A percentile compares a stretch with the other conserved stretches of the same genome.
phyloP scores from a whole-genome alignment of 805 yeast species.

The Danielia oregonensis region DNA sequence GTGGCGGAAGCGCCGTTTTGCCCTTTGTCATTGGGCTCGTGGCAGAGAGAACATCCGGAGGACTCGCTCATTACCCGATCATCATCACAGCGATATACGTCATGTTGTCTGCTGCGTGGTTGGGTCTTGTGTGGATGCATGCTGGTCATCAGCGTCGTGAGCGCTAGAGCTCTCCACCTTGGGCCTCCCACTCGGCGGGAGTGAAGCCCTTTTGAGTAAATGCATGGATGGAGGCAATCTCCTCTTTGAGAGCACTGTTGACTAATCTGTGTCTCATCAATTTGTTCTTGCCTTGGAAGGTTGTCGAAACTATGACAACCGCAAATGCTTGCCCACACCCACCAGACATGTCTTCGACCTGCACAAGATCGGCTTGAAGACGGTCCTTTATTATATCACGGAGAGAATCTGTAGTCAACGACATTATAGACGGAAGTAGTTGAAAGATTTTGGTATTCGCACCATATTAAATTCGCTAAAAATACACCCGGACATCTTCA shows the following conservation, averaged over 20 bases:
- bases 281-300: conserved; percentile 78
- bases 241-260: conserved; percentile 74
- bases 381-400: conserved; percentile 49
- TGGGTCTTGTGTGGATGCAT: conserved; percentile 2
- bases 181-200: conserved; percentile 72
- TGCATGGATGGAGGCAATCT: conserved; percentile 85
- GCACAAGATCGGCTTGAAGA: conserved; percentile 60
- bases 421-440: conserved; percentile 15
- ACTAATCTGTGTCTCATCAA: conserved; percentile 84
- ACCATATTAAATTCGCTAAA: no score
- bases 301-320: conserved; percentile 72
- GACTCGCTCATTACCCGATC: conserved; percentile 30
- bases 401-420: conserved; percentile 39
- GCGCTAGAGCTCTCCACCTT: conserved; percentile 27
- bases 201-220: conserved; percentile 91
- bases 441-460: conserved; percentile 7
- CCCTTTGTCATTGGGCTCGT: conserved; percentile 62
- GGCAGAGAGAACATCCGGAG: conserved; percentile 32
- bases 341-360: conserved; percentile 71
- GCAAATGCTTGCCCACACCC: conserved; percentile 99
- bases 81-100: conserved; percentile 23
- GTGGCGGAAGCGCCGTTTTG: conserved; percentile 74
- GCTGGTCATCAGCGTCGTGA: neutral
- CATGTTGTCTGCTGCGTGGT: conserved; percentile 26
- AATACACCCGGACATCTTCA: neutral